Evolutionary conservation across 2,329 filamentous ascomycete genomes (phyloP).

Genomic region (Immersiporthe knoxdaviesiana): DNA sequence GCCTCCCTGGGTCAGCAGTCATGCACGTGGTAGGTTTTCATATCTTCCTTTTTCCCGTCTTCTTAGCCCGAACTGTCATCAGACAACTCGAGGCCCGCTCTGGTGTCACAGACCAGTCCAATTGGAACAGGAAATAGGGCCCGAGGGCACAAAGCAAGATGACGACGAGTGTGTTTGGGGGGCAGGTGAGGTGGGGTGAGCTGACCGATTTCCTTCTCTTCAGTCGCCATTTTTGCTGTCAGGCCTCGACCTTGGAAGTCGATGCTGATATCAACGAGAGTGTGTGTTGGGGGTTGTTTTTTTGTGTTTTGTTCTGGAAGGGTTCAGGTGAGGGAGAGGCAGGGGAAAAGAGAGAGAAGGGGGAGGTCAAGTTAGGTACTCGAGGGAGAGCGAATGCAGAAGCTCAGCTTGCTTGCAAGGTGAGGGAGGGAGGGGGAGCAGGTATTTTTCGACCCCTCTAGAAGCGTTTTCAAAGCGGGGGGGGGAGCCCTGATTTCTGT

Average conservation of each 20-base stretch:
- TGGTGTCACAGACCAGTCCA: not conserved
- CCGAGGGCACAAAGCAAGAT: not conserved
- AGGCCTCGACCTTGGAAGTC: not conserved
- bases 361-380: conserved; percentile 26
- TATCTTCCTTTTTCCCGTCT: too few species aligned
- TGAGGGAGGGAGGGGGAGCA: conserved; percentile 15
- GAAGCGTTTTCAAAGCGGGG: conserved; percentile 35
- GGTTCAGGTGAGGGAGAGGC: conserved; percentile 15
- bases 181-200: conserved; percentile 24
- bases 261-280: conserved; percentile 7
- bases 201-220: conserved; percentile 45
- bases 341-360: conserved; percentile 8
- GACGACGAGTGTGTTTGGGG: not conserved
- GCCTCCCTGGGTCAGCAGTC: conserved; percentile 16
- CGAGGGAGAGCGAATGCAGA: conserved; percentile 18
- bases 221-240: conserved; percentile 42
- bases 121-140: conserved; percentile 6
- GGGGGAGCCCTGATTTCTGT: conserved; percentile 34
- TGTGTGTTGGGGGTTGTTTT: conserved; percentile 3
- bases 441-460: conserved; percentile 31
- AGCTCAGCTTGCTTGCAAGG: conserved; percentile 23
- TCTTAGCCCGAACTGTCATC: not conserved
- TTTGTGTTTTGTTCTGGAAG: not conserved
- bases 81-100: not conserved
- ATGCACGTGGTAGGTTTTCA: not conserved